These are phyloP conservation scores for Nannizzia gypsea DNA, from an alignment of 2,329 filamentous ascomycete species.

Conservation along the genomic window DNA sequence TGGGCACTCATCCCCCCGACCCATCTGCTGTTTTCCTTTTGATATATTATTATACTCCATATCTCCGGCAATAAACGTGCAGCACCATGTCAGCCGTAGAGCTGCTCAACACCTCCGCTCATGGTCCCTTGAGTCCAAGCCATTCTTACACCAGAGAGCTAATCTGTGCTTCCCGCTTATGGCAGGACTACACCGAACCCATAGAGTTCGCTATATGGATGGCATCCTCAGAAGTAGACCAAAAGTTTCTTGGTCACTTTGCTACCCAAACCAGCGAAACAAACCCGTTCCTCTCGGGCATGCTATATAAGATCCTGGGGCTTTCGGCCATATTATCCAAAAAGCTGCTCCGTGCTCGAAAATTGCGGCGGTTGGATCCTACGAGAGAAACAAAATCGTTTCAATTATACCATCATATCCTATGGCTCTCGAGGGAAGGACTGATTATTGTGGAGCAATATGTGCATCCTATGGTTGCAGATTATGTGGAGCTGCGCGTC, in stretches of 20 bases:
- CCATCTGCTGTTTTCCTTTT: background rate
- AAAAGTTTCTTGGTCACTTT: slow-evolving; percentile 87
- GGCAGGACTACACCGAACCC: slow-evolving; percentile 22
- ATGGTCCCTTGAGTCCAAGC: background rate
- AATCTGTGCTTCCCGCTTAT: slow-evolving; percentile 13
- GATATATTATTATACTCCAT: background rate
- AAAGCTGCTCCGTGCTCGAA: slow-evolving; percentile 70
- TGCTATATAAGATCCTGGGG: slow-evolving; percentile 82
- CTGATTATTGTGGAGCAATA: slow-evolving; percentile 75
- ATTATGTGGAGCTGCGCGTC: slow-evolving; percentile 73
- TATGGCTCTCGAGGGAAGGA: slow-evolving; percentile 91
- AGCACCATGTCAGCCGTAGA: background rate
- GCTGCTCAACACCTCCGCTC: background rate
- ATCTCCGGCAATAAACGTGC: background rate
- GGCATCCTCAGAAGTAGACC: slow-evolving; percentile 94
- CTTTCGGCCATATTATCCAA: slow-evolving; percentile 78
- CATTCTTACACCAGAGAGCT: slow-evolving; percentile 9
- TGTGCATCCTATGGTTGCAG: slow-evolving; percentile 71
- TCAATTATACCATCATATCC: slow-evolving; percentile 76
- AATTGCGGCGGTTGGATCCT: slow-evolving; percentile 68
- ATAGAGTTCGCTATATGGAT: slow-evolving; percentile 44
- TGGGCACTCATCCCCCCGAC: background rate
- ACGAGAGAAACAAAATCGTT: slow-evolving; percentile 68
- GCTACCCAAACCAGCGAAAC: slow-evolving; percentile 66
- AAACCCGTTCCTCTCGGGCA: slow-evolving; percentile 61